A percentile compares a stretch with the other conserved stretches of the same genome.
Conservation (phyloP, 768 basidiomycete genomes). For the Cubamyces sp. region DNA sequence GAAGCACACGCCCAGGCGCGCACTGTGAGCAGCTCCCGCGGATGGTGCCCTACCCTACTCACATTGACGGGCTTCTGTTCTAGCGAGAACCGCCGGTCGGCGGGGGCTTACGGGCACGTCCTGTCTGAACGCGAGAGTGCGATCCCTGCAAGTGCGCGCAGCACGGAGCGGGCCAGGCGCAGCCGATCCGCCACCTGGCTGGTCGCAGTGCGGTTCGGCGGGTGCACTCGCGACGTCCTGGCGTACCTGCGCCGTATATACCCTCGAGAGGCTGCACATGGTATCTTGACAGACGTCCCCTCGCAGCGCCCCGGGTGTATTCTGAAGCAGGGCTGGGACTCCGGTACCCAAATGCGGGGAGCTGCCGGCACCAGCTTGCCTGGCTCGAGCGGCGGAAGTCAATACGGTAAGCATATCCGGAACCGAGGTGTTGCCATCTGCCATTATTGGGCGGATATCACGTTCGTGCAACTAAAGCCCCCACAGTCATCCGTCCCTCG, state of each 20-base stretch:
- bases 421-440: neutral
- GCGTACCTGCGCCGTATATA: neutral
- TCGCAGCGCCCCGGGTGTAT: neutral
- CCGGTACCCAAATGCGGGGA: neutral
- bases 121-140: constrained; percentile 19
- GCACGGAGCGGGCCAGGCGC: neutral
- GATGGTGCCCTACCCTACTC: neutral
- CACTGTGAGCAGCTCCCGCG: constrained; percentile 8
- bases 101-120: constrained; percentile 18
- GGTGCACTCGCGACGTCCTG: constrained; percentile 18
- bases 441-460: no score
- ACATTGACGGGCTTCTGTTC: neutral
- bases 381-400: neutral
- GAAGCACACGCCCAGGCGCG: constrained; percentile 10
- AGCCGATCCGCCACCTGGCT: neutral
- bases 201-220: neutral
- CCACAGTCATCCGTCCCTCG: no score
- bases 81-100: constrained; percentile 11
- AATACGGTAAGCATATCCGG: constrained; percentile 2
- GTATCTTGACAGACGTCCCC: no score
- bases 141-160: no score
- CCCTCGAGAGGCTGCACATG: neutral
- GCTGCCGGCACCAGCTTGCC: neutral
- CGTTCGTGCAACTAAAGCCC: no score
- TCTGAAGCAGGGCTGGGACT: neutral